Percentiles rank a stretch among this genome's conserved stretches.
Evolutionary conservation across 2,329 filamentous ascomycete species (phyloP).

Genomic region (Bipolaris victoriae): DNA sequence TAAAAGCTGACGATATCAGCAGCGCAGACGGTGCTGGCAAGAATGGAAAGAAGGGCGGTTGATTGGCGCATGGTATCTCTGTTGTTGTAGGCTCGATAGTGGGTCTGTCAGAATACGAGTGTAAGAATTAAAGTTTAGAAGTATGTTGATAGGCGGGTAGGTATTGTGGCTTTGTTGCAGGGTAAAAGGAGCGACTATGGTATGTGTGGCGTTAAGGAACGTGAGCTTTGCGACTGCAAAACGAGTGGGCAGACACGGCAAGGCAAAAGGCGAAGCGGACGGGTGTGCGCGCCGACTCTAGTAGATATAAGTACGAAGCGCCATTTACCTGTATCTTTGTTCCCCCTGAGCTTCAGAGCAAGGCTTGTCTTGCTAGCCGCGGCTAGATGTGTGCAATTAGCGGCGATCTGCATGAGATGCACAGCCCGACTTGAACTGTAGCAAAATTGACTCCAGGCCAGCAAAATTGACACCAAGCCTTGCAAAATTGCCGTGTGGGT

Average conservation of each 20-base stretch:
- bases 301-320: conserved; percentile 7
- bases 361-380: conserved; percentile 18
- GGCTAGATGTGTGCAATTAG: conserved; percentile 3
- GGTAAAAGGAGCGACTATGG: conserved; percentile 8
- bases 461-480: conserved; percentile 7
- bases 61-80: conserved; percentile 29
- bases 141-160: not conserved
- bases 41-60: conserved; percentile 22
- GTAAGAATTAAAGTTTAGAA: conserved; percentile 8
- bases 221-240: conserved; percentile 7
- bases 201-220: conserved; percentile 8
- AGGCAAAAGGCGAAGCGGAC: conserved; percentile 5
- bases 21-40: conserved; percentile 26
- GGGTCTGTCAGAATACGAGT: conserved; percentile 4
- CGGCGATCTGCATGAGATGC: conserved; percentile 11
- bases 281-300: conserved; percentile 1
- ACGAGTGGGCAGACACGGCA: conserved; percentile 4
- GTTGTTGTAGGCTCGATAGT: not conserved
- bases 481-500: not conserved
- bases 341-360: conserved; percentile 15
- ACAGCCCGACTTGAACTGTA: conserved; percentile 1
- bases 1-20: conserved; percentile 28
- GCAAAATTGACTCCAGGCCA: conserved; percentile 4
- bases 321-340: conserved; percentile 8
- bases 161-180: not conserved